Base-by-base conservation (phyloP, 208 protist species). In the Crithidia expoeki region DNA sequence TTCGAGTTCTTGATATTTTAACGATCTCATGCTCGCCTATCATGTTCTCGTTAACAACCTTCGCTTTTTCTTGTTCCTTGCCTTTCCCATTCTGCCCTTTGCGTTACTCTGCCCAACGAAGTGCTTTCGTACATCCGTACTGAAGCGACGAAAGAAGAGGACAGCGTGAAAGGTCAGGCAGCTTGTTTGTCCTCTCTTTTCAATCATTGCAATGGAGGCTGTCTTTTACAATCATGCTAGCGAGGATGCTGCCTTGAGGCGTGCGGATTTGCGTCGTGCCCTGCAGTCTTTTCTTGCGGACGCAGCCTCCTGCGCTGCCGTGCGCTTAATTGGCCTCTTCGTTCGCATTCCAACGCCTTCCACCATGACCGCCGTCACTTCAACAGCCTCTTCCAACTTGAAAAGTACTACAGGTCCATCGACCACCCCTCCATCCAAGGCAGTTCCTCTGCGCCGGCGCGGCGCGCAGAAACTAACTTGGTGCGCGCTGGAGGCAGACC, bases 281-380 rank as follows among this genome's bases (percentile, higher is more conserved):
- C 17, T 77, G 63, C 66, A 68, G 17, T 69, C 80, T 12, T 85
- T 85, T 44, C 34, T 85, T 17, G 34, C 56, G 2, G 68, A 76
- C 34, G 9, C 80, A 10, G 11, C 49, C 21, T 75, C 75, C 9
- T 44, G 58, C 9, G 28, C 61, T 17, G 68, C 71, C 2, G 33
- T 85, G n/a, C 74, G 72, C 0, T 23, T 69, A 17, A 56, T 85
- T 34, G 74, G 34, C 4, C 69, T 85, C 36, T 68, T 81, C 19
- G 80, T 85, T 11, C 50, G 44, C 51, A 57, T 85, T 14, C 80
- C 80, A 1, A 65, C 52, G 0, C 72, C 76, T 1, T 77, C 74
- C 17, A 66, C 52, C 3, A 27, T 81, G 2, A 27, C 55, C 25
- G 56, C 61, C 16, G 46, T 34, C 1, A n/a, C 40, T 9, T 46